Percentiles rank a stretch among this genome's conserved stretches.
phyloP scores from a whole-genome alignment of 176 grass and related monocot species.

The Eremochloa ophiuroides region DNA sequence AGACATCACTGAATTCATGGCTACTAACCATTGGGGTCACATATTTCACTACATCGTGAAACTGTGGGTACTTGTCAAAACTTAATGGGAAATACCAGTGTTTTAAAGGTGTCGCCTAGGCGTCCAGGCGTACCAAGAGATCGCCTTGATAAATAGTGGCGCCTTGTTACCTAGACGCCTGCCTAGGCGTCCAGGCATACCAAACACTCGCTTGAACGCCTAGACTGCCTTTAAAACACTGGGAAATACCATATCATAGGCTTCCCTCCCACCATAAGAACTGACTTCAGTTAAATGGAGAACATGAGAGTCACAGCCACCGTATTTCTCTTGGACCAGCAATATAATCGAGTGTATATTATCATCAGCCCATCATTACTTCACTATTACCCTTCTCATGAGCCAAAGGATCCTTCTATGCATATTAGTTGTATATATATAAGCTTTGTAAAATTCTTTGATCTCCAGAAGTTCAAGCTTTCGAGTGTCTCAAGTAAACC shows the following conservation, averaged over 20 bases:
- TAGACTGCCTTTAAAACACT: too few relatives aligned
- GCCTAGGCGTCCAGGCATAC: too few relatives aligned
- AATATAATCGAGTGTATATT: not conserved
- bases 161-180: too few relatives aligned
- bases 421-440: not conserved
- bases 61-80: not conserved
- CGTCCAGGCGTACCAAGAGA: too few relatives aligned
- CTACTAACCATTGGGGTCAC: not conserved
- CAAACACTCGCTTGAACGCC: too few relatives aligned
- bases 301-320: not conserved
- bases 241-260: not conserved
- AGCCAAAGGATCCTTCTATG: not conserved
- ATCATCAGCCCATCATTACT: not conserved
- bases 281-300: not conserved
- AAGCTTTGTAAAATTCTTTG: not conserved
- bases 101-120: too few relatives aligned
- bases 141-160: too few relatives aligned
- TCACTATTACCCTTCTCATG: not conserved
- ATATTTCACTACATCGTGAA: not conserved
- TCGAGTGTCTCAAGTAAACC: slow-evolving; percentile 70
- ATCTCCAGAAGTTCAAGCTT: slow-evolving; percentile 35
- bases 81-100: not conserved
- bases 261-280: not conserved
- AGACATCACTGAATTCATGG: not conserved
- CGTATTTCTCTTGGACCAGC: not conserved